Evolutionary conservation across 2,329 filamentous ascomycete genomes (phyloP), one percentile per base, ranked within the genome.

Genomic region (Rutstroemia sp.): DNA sequence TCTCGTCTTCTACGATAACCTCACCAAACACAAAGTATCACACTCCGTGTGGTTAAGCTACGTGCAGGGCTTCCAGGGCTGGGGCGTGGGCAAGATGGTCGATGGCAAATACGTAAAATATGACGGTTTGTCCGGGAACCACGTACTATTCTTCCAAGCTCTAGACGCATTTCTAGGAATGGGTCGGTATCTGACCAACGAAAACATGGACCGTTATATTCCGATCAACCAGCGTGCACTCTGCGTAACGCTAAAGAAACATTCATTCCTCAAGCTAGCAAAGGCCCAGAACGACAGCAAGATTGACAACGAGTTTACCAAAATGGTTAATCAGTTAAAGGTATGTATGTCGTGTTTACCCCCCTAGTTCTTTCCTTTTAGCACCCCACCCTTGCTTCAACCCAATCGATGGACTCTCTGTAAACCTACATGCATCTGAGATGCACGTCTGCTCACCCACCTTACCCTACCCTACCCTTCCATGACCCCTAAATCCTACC

Each of bases 1-100:
- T 17, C 46, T 30, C 14, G n/a, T 55, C 6, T 55, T 55, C 25
- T 55, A 55, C 53, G 38, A 49, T 21, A 55, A 55, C 4, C 53
- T 55, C 14, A 55, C 46, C 1, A 25, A 37, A 16, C n/a, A 17
- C 5, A 37, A 21, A 1, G 46, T 55, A 12, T 55, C 46, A 0
- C 46, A 37, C 5, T 34, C 45, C 10, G 38, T 50, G 34, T 55
- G 53, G 53, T 37, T 55, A 4, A 50, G 46, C 19, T 55, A 55
- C 6, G 21, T 55, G 4, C 53, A 55, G 17, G 53, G 53, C 4
- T 55, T 55, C 2, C 46, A 55, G 44, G 53, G 46, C 9, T 55
- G 46, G 53, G 53, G 53, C 7, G 19, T 50, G 8, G 53, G 53
- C 2, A 50, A 37, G 6, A 50, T 50, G 2, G 9, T 50, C 9